Base-by-base conservation (phyloP, 2,329 filamentous ascomycete species). In the Zasmidium citrigriseum region DNA sequence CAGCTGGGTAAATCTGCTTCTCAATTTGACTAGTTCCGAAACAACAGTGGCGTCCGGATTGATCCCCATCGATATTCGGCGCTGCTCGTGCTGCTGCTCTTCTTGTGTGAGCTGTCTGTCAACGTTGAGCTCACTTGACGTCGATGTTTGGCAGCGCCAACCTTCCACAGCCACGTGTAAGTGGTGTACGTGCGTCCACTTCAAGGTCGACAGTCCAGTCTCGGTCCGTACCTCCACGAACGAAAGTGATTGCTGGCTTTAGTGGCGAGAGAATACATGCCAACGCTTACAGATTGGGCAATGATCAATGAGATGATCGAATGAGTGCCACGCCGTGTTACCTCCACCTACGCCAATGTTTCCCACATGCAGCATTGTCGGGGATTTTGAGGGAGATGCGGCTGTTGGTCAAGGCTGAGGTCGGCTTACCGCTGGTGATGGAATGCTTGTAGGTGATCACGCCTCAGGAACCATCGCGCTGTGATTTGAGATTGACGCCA, bases 101-200 rank as follows among this genome's bases (percentile, higher is more conserved):
- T 41, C 16, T n/a, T 61, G 62, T 64, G 58, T 62, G 55, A 59
- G 60, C 60, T 62, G 60, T 60, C 62, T 52, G 55, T 57, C 55
- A 60, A 64, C 24, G 55, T 46, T 46, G 52, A 52, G 54, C n/a
- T 46, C 55, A 27, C 24, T 47, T 25, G 14, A 38, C 27, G 47
- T 48, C 44, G 47, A 46, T 47, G 44, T 49, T 50, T 58, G 55
- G 54, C 52, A 38, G 44, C 44, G 46, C 52, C 51, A 29, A 41
- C 4, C 51, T 57, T 52, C 29, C 53, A 60, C 51, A 55, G 59
- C 56, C 59, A 61, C 61, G 61, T 64, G 61, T 61, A 22, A n/a
- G 16, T 41, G 18, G 34, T 41, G 34, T n/a, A 41, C 4, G 34
- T 41, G 18, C 34, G 18, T 16, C 34, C 34, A 16, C 4, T 11